These are phyloP conservation scores for Plectosphaerella sp. DNA, from an alignment of 2,329 filamentous ascomycete species.

Conservation along the genomic window DNA sequence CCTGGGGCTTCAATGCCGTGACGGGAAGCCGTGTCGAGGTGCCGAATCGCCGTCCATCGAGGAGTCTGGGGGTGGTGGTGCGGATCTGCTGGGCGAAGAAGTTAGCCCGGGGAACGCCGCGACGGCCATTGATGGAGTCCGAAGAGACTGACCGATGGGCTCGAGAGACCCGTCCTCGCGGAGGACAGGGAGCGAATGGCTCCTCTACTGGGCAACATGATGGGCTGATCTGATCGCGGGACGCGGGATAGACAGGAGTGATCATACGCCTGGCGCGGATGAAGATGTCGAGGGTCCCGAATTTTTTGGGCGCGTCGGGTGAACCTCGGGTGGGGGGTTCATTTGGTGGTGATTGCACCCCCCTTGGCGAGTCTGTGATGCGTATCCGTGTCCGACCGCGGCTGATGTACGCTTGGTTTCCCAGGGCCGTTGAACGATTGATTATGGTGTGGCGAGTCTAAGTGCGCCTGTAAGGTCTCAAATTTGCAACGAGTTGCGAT, in stretches of 20 bases:
- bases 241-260: slow-evolving; percentile 13
- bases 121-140: neutral
- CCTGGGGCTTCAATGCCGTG: neutral
- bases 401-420: no score
- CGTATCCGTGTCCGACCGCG: no score
- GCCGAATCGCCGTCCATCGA: slow-evolving; percentile 30
- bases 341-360: neutral
- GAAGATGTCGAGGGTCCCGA: slow-evolving; percentile 7
- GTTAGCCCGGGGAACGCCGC: slow-evolving; percentile 1
- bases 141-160: slow-evolving; percentile 20
- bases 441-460: no score
- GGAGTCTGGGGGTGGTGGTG: slow-evolving; percentile 19
- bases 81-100: slow-evolving; percentile 6
- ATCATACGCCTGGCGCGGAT: slow-evolving; percentile 3
- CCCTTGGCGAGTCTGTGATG: neutral
- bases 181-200: slow-evolving; percentile 33
- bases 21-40: slow-evolving; percentile 20
- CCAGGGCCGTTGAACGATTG: no score
- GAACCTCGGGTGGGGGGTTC: slow-evolving; percentile 23
- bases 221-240: slow-evolving; percentile 14
- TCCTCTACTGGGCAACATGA: slow-evolving; percentile 42
- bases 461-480: no score
- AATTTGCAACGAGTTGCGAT: no score
- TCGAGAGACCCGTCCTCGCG: slow-evolving; percentile 20
- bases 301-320: slow-evolving; percentile 28